Percentiles rank a stretch among this genome's conserved stretches.
phyloP scores from a whole-genome alignment of 768 basidiomycete species.

The Auricularia sp. region DNA sequence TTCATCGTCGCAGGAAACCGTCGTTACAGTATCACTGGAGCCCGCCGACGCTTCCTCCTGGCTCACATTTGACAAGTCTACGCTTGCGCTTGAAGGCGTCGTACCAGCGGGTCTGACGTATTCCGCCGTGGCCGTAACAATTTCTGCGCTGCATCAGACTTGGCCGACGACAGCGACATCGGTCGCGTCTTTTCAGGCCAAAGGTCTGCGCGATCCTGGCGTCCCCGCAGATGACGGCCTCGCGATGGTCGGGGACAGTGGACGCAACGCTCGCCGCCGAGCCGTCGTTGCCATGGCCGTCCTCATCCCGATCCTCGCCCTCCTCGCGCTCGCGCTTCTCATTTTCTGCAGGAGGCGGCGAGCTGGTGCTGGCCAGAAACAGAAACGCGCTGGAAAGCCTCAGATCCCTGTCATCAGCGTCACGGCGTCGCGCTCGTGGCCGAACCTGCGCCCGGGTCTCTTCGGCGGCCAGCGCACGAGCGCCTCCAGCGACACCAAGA shows the following conservation, averaged over 20 bases:
- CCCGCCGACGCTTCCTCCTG: background rate
- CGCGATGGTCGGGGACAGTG: background rate
- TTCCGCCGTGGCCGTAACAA: background rate
- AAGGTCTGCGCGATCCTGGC: background rate
- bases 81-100: background rate
- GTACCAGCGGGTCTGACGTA: background rate
- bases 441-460: background rate
- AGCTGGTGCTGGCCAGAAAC: background rate
- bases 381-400: background rate
- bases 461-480: background rate
- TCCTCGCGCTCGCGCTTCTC: background rate
- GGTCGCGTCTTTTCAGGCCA: background rate
- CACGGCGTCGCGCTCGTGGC: background rate
- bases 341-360: background rate
- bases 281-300: background rate
- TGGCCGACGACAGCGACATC: background rate
- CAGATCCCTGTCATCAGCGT: background rate
- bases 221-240: background rate
- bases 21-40: background rate
- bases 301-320: background rate
- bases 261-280: background rate
- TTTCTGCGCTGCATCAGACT: background rate
- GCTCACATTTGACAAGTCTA: background rate
- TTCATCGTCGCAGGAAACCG: background rate
- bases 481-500: background rate